A percentile compares a stretch with the other conserved stretches of the same genome.
phyloP scores from a whole-genome alignment of 371 early-diverging fungal species.

The Mucor piriformis region DNA sequence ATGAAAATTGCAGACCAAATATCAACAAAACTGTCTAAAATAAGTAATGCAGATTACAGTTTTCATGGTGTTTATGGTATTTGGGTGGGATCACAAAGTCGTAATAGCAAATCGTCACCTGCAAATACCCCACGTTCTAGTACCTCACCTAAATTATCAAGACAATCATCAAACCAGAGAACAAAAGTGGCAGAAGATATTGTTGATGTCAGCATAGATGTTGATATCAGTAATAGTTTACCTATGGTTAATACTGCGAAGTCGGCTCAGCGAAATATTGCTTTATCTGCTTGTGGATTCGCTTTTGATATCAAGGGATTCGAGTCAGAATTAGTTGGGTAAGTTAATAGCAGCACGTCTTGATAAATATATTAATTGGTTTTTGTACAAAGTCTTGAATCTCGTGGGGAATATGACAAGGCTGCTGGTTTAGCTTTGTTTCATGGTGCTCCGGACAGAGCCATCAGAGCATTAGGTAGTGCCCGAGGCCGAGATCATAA shows the following conservation, averaged over 20 bases:
- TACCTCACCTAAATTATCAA: constrained; percentile 10
- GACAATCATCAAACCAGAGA: constrained; percentile 11
- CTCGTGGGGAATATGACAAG: constrained; percentile 69
- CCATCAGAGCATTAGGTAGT: constrained; percentile 70
- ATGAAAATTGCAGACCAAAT: constrained; percentile 65
- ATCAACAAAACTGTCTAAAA: constrained; percentile 51
- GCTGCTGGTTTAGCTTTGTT: constrained; percentile 91
- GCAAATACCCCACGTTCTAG: constrained; percentile 31
- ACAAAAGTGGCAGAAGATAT: not conserved
- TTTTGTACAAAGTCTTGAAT: constrained; percentile 66
- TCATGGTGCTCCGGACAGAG: constrained; percentile 72
- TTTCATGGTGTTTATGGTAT: constrained; percentile 76
- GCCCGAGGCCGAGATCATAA: constrained; percentile 53
- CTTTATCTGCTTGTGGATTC: constrained; percentile 77
- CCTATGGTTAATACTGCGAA: constrained; percentile 58
- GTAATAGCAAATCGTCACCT: constrained; percentile 42
- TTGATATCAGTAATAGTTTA: constrained; percentile 16
- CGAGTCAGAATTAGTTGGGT: constrained; percentile 66
- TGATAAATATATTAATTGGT: not conserved
- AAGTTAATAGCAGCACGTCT: constrained; percentile 5
- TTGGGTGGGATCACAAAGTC: constrained; percentile 36
- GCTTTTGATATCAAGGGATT: constrained; percentile 63
- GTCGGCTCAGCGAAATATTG: constrained; percentile 64
- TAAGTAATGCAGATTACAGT: constrained; percentile 65
- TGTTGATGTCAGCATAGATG: not conserved